Percentiles rank a stretch among this genome's conserved stretches.
These are phyloP conservation scores for Maudiozyma bulderi DNA, from an alignment of 805 yeast species.

Conservation along the genomic window DNA sequence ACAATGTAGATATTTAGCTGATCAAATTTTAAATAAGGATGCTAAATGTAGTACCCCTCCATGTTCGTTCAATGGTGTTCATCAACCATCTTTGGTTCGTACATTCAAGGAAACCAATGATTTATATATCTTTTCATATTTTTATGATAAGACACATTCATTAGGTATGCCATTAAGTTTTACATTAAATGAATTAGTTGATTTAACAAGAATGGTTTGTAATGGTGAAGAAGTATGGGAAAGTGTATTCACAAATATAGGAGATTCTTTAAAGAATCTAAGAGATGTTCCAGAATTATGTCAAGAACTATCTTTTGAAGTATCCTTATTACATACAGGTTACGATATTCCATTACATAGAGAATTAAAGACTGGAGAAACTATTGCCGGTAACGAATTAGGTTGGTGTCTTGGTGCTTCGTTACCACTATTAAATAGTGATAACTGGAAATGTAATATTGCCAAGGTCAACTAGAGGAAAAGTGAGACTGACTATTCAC, in stretches of 20 bases:
- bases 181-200: conserved; percentile 73
- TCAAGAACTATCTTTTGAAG: conserved; percentile 81
- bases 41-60: conserved; percentile 64
- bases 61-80: conserved; percentile 94
- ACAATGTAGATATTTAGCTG: conserved; percentile 83
- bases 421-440: conserved; percentile 68
- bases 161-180: conserved; percentile 90
- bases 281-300: conserved; percentile 88
- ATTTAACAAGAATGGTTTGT: conserved; percentile 77
- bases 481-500: neutral
- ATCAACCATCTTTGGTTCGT: conserved; percentile 82
- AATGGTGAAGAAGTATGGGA: conserved; percentile 73
- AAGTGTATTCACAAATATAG: conserved; percentile 51
- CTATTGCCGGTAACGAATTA: conserved; percentile 76
- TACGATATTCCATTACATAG: conserved; percentile 87
- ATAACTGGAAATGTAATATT: conserved; percentile 59
- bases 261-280: conserved; percentile 56
- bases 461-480: neutral
- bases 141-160: conserved; percentile 90
- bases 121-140: conserved; percentile 84
- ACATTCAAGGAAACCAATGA: conserved; percentile 69
- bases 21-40: conserved; percentile 74
- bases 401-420: conserved; percentile 99
- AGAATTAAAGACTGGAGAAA: conserved; percentile 87
- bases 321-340: conserved; percentile 87